Conservation (phyloP, 768 basidiomycete species). For the Favolaschia claudopus region DNA sequence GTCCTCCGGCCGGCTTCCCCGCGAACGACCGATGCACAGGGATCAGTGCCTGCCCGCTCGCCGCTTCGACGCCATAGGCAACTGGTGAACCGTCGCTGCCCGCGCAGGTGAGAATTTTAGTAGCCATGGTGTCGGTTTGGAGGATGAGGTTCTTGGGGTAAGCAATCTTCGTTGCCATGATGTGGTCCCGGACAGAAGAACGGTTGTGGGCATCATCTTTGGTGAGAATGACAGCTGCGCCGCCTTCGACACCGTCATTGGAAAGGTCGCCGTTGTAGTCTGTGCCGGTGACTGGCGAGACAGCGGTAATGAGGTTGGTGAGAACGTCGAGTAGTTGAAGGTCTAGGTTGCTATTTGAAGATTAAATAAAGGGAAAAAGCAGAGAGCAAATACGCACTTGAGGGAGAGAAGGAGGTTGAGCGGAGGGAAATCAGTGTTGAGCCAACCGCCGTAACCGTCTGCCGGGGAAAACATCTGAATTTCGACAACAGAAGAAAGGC, state of each 20-base stretch:
- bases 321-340: conserved; percentile 14
- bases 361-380: background rate
- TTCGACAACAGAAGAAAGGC: background rate
- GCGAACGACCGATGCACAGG: conserved; percentile 10
- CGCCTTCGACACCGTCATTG: conserved; percentile 18
- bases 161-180: background rate
- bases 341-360: conserved; percentile 1
- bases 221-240: conserved; percentile 13
- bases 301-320: conserved; percentile 6
- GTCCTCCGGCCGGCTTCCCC: conserved; percentile 6
- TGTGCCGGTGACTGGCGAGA: background rate
- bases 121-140: conserved; percentile 13
- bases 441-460: conserved; percentile 21
- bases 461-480: background rate
- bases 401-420: conserved; percentile 20
- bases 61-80: conserved; percentile 17
- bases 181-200: conserved; percentile 15
- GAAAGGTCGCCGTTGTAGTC: conserved; percentile 14
- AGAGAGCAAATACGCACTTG: background rate
- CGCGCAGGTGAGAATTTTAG: conserved; percentile 13
- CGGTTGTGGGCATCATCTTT: conserved; percentile 15
- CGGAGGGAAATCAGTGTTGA: conserved; percentile 19
- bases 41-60: conserved; percentile 2
- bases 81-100: background rate
- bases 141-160: conserved; percentile 8